Evolutionary conservation across 805 yeast genomes (phyloP), one percentile per base, ranked within the genome.

Genomic region (Candida koratica): DNA sequence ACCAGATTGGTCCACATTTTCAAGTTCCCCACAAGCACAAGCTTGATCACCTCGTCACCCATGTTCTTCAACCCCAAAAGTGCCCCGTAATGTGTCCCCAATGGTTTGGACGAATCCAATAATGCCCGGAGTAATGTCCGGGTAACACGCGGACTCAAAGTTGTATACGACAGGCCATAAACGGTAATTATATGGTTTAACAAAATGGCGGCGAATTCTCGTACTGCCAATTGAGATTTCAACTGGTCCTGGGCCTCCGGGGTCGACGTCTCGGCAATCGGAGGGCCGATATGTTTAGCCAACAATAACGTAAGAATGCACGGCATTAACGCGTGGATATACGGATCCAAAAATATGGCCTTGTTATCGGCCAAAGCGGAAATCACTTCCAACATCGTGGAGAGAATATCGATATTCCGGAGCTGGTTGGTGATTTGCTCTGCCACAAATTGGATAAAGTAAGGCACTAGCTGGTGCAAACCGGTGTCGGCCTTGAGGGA

Each of bases 311-410:
- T 93, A 46, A 93, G 69, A 22, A 93, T 81, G 42, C 96, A 86
- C n/a, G 99, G 98, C 85, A 93, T 87, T 48, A 93, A 66, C 1
- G 96, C 90, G 63, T 94, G 98, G 30, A 93, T 87, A 53, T 90
- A 90, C 8, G 97, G 98, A 47, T 90, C 97, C 42, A 90, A 70
- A 50, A 88, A 90, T 25, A 93, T 79, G 14, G 95, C 81, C 37
- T 79, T 79, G 60, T 93, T 93, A 28, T 82, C 78, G 33, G 88
- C 69, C 19, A 93, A 68, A 0, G 97, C 88, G 41, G 86, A 84
- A 9, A 90, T 77, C 44, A 88, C 88, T 56, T 87, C 94, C 42
- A 93, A 65, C 86, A 90, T 88, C 5, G 95, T 84, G 4, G 84
- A 72, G 36, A 93, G 64, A 13, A 85, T 59, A 4, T 73, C 75